Evolutionary conservation across 1,139 yeast genomes (phyloP), one percentile per base, ranked within the genome.

Genomic region (Saccharomyces hybrid): DNA sequence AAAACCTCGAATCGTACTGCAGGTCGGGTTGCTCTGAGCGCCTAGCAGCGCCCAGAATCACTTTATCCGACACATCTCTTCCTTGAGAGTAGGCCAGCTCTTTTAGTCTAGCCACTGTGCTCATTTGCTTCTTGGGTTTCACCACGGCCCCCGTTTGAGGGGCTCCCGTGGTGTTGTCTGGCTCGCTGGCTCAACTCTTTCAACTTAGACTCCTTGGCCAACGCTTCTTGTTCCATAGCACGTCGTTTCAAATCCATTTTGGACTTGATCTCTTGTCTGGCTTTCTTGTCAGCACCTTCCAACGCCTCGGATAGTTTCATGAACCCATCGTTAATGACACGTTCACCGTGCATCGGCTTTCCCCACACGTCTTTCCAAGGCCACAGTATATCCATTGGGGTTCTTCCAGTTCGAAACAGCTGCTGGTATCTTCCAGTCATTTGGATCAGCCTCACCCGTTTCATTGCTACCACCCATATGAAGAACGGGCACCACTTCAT

Each of bases 401-500:
- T 93, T 93, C 70, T 91, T 91, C 99, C 99, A 93, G 69, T 89
- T 90, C 1, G 98, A 91, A 0, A 93, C 81, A 1, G 96, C 90
- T 0, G 96, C 85, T 0, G 99, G 98, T 29, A 93, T 89, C 51
- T 79, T 78, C 98, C 98, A 93, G 58, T 38, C 44, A 19, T 19
- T 38, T 38, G 44, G 44, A 38, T 38, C 24, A 16, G 44, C 44
- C 2, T 38, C 44, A 1, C 11, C 44, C 12, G 5, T 38, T 2
- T 38, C 44, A 19, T 38, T 38, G 44, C 44, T 11, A 8, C 44
- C 44, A 8, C n/a, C 44, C 24, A 16, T 38, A 19, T 38, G 44
- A 19, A 64, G 58, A 1, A 79, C 75, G 5, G 84, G 81, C 0
- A 80, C 75, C 31, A 76, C 73, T 50, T 76, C 59, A 7, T 79